Evolutionary conservation across 164 flowering plant species (phyloP), one percentile per base, ranked within the genome.

Genomic region (Macadamia integrifolia): DNA sequence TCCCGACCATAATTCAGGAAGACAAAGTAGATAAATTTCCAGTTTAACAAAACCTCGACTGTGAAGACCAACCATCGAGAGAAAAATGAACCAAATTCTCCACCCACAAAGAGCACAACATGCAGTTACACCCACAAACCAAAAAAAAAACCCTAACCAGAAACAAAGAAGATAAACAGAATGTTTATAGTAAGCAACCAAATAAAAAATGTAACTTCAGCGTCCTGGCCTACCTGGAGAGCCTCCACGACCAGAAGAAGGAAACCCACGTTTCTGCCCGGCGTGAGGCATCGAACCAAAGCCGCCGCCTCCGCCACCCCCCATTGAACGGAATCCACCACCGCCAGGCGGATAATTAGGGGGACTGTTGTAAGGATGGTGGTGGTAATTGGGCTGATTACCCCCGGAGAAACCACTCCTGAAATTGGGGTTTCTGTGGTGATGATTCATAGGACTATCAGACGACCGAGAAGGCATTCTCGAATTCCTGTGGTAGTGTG

Each of bases 211-310:
- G 2, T 12, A 14, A 4, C 18, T 17, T 53, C 15, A 53, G 15
- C 13, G 15, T 14, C n/a, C 57, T 17, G 6, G n/a, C 57, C 2
- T 53, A 53, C 57, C 57, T 56, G 93, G 85, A 60, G 87, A 82
- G 1, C 78, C 80, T 40, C 82, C 90, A 29, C 82, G 80, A 10
- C 77, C 83, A 35, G 84, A 49, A 66, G 78, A 84, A 3, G 86
- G 76, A 68, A 74, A 84, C 61, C 85, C 88, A 44, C 97, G 84
- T 74, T 89, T 91, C 78, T 89, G 91, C 9, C 93, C 92, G 0
- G 86, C 46, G 4, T 84, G 70, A 23, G 80, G 79, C 61, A 58
- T 69, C 18, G 63, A 60, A 40, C 71, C 66, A 40, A 66, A 72
- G 9, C 64, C 71, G 9, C 68, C 73, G 0, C 23, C 23, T 5